A percentile compares a stretch with the other conserved stretches of the same genome.
These are phyloP conservation scores for Leptographium procerum DNA, from an alignment of 2,329 filamentous ascomycete genomes.

Conservation along the genomic window DNA sequence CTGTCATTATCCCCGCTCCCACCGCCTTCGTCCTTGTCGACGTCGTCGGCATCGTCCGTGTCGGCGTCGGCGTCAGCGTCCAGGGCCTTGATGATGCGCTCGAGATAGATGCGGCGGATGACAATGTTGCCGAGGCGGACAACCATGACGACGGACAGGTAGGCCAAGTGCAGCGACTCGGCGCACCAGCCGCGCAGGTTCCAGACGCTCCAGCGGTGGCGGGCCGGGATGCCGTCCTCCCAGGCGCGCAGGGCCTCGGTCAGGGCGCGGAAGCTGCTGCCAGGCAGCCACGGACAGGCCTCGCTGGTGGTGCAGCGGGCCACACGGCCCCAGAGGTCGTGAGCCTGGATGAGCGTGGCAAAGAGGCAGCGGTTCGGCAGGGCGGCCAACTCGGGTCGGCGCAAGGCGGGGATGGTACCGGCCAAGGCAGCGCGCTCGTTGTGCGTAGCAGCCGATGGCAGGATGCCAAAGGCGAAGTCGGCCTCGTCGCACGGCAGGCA, in stretches of 20 bases:
- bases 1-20: no score
- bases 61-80: background rate
- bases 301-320: slow-evolving; percentile 25
- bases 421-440: slow-evolving; percentile 37
- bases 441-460: slow-evolving; percentile 25
- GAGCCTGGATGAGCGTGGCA: slow-evolving; percentile 42
- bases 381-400: slow-evolving; percentile 30
- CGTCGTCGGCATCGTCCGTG: background rate
- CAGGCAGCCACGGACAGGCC: slow-evolving; percentile 30
- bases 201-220: slow-evolving; percentile 34
- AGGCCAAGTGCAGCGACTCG: slow-evolving; percentile 38
- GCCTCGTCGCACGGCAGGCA: slow-evolving; percentile 41
- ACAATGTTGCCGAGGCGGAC: slow-evolving; percentile 45
- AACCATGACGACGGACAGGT: slow-evolving; percentile 43
- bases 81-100: slow-evolving; percentile 17
- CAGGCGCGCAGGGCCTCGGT: slow-evolving; percentile 31
- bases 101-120: slow-evolving; percentile 42
- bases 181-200: slow-evolving; percentile 34
- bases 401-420: slow-evolving; percentile 38
- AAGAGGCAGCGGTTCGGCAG: slow-evolving; percentile 41
- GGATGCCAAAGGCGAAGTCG: slow-evolving; percentile 36
- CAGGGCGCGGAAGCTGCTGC: slow-evolving; percentile 34
- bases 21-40: background rate
- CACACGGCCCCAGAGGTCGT: slow-evolving; percentile 41
- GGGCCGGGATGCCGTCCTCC: slow-evolving; percentile 34